These are phyloP conservation scores for Heracleum sosnowskyi DNA, from an alignment of 129 eudicot species.

Conservation along the genomic window DNA sequence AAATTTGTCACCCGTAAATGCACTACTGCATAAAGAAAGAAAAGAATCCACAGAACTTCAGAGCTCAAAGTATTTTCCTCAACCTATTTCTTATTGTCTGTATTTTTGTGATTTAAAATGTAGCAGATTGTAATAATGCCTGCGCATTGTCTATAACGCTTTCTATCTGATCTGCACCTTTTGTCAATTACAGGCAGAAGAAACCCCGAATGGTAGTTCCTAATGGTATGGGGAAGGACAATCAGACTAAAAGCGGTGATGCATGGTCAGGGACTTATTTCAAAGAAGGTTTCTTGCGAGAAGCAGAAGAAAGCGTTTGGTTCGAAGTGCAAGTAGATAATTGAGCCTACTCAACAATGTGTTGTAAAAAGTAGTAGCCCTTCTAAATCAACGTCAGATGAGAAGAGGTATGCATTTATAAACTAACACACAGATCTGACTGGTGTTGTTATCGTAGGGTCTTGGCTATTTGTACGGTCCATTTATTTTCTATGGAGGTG, in stretches of 20 bases:
- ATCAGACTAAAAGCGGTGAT: slow-evolving; percentile 14
- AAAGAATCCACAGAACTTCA: too few relatives aligned
- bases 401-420: slow-evolving; percentile 29
- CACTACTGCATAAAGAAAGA: too few relatives aligned
- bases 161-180: not conserved
- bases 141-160: not conserved
- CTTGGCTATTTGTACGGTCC: not conserved
- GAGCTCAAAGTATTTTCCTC: too few relatives aligned
- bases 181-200: slow-evolving; percentile 36
- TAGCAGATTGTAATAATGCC: not conserved
- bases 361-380: slow-evolving; percentile 18
- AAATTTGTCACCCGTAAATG: too few relatives aligned
- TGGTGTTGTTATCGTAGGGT: not conserved
- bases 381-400: slow-evolving; percentile 14
- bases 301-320: too few relatives aligned
- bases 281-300: slow-evolving; percentile 20
- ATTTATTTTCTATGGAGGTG: not conserved
- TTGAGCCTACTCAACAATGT: slow-evolving; percentile 18
- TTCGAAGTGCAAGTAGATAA: slow-evolving; percentile 14
- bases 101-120: not conserved
- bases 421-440: not conserved
- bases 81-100: too few relatives aligned
- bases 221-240: slow-evolving; percentile 23
- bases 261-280: slow-evolving; percentile 15
- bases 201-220: slow-evolving; percentile 26